Evolutionary conservation across 1,284 basidiomycete species (phyloP), one percentile per base, ranked within the genome.

Genomic region (Sanguinoderma infundibulare): DNA sequence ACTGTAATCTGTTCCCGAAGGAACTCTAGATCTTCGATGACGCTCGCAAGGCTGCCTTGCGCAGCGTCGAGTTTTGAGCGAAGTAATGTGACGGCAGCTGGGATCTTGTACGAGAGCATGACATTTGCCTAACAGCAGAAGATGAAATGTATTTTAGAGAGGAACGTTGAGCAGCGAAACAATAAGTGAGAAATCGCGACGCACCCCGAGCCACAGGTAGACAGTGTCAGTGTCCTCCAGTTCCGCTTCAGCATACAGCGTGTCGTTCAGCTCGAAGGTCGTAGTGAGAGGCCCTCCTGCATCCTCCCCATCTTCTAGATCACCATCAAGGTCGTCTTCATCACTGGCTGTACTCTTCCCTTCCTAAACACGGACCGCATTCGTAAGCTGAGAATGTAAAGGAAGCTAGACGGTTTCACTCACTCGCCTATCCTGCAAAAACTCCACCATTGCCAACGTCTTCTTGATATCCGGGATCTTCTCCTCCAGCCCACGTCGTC

Each of bases 381-480:
- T 22, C 32, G 20, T 2, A 22, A 35, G 14, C 28, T n/a, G n/a
- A n/a, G 3, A 34, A 39, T 35, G n/a, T 2, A 22, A 20, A 30
- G 32, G 32, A 20, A 42, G 28, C 24, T 9, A 46, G 9, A 26
- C 15, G n/a, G 30, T 34, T 39, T 40, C 1, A 79, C 87, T 70
- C 69, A 90, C 89, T 68, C 87, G 81, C 70, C 88, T 78, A 63
- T 91, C 87, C 65, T 90, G 87, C 47, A 98, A 76, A 72, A 87
- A 93, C 70, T 92, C 86, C 32, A 99, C 95, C 85, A 98, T 98
- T 60, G 84, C 81, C 50, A 99, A 78, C 1, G 96, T 98, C 78
- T 97, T 96, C 71, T 88, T 87, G 71, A 99, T 96, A 75, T 99
- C 98, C 0, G 97, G 97, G 51, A 98, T 96, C 83, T 99, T 98